Base-by-base conservation (phyloP, 371 early-diverging fungal genomes). In the Mortierella sp. region DNA sequence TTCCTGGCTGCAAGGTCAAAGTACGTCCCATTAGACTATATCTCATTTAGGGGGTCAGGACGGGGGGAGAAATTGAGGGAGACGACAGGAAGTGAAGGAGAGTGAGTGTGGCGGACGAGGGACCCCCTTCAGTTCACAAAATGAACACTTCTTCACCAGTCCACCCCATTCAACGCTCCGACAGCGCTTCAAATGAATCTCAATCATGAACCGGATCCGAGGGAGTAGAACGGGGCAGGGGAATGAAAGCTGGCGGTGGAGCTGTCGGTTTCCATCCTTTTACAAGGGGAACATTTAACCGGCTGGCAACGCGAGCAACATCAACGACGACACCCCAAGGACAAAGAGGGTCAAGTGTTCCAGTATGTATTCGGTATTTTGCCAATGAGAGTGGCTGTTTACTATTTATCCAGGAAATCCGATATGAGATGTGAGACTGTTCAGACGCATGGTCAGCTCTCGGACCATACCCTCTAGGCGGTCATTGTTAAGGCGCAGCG, bases 401-500 rank as follows among this genome's bases (percentile, higher is more conserved):
- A 38, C 41, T 29, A 49, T 43, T 48, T 63, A 83, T 48, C 79
- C 83, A 35, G 83, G 72, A 35, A 70, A 83, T 44, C 80, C 80
- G 55, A 74, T 63, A 24, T 77, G 74, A 10, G 80, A 41, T 21
- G 80, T 77, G 29, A 80, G 48, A 4, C 72, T 56, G 51, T 83
- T 83, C 49, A 83, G 21, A 6, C 84, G 77, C 70, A 80, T 55
- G 8, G 85, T 84, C 48, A 84, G 24, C 41, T 84, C 85, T 29
- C 78, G 85, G 8, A 84, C 79, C 75, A 81, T 78, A 5, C 79
- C 78, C 48, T 84, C 85, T 38, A 84, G 72, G 2, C 81, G 65
- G 51, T 84, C 85, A 58, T 84, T 84, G 79, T 84, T 84, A 48
- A 84, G 46, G n/a, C 85, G 75, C 51, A 84, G 55, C 0, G 85